Conservation (phyloP, 768 basidiomycete genomes). For the Mycena haematopus region DNA sequence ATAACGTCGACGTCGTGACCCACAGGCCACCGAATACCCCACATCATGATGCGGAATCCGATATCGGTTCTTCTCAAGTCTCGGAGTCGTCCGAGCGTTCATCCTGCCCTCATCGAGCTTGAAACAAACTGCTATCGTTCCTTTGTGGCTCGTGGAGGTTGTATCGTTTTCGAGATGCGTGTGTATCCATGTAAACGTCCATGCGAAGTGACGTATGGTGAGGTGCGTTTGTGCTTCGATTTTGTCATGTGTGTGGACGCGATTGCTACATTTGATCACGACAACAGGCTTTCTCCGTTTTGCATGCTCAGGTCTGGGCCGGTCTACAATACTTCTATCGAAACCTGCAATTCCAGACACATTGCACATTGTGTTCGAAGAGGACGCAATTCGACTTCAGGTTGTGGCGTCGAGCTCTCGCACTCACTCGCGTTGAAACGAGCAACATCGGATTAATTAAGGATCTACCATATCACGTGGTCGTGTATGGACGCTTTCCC, state of each 20-base stretch:
- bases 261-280: not conserved
- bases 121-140: conserved; percentile 11
- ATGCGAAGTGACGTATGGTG: conserved; percentile 1
- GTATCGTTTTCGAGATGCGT: no score
- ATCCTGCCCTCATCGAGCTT: no score
- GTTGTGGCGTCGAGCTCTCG: no score
- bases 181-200: no score
- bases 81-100: conserved; percentile 1
- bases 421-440: no score
- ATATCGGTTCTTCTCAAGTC: conserved; percentile 8
- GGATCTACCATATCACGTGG: not conserved
- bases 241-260: not conserved
- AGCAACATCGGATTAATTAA: no score
- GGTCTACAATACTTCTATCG: not conserved
- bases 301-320: not conserved
- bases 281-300: no score
- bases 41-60: conserved; percentile 19
- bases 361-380: no score
- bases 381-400: no score
- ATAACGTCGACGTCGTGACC: not conserved
- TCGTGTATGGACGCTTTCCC: no score
- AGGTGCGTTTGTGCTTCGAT: not conserved
- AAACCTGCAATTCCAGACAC: not conserved
- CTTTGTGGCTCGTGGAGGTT: not conserved
- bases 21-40: not conserved